Conservation (phyloP, 2,329 filamentous ascomycete genomes). For the Aspergillus ochraceoroseus region DNA sequence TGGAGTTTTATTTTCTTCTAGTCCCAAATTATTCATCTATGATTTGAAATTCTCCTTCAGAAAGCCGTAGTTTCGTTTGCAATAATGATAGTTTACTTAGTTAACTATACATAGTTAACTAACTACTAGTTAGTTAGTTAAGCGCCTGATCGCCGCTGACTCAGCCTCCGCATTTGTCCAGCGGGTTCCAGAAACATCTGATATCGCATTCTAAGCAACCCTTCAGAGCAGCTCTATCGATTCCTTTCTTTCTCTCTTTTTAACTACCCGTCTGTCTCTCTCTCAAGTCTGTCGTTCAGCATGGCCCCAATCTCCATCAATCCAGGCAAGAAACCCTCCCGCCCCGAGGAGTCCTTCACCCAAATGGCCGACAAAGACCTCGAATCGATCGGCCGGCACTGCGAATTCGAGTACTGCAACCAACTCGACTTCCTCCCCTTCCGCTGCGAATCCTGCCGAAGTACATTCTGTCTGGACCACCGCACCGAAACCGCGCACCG, state of each 20-base stretch:
- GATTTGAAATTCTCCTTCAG: no score
- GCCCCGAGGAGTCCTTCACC: constrained; percentile 30
- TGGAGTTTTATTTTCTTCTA: constrained; percentile 4
- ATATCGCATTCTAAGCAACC: no score
- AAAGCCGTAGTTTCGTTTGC: no score
- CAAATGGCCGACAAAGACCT: constrained; percentile 62
- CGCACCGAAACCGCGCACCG: constrained; percentile 77
- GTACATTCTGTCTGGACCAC: constrained; percentile 89
- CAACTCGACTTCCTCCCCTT: constrained; percentile 96
- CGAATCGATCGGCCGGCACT: constrained; percentile 81
- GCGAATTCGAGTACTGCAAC: constrained; percentile 85
- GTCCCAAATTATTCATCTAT: no score
- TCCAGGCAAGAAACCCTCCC: constrained; percentile 17
- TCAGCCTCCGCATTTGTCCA: constrained; percentile 13
- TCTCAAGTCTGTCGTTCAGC: not conserved
- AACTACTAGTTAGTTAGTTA: no score
- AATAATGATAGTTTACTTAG: no score
- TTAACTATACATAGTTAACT: no score
- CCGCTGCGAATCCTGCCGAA: constrained; percentile 78
- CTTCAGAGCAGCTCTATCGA: no score
- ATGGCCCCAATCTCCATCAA: constrained; percentile 29
- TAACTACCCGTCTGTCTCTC: no score
- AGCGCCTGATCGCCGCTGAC: not conserved
- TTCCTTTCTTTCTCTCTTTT: not conserved
- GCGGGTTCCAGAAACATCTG: constrained; percentile 12